Base-by-base conservation (phyloP, 2,329 filamentous ascomycete genomes). In the Sporothrix brunneoviolacea region DNA sequence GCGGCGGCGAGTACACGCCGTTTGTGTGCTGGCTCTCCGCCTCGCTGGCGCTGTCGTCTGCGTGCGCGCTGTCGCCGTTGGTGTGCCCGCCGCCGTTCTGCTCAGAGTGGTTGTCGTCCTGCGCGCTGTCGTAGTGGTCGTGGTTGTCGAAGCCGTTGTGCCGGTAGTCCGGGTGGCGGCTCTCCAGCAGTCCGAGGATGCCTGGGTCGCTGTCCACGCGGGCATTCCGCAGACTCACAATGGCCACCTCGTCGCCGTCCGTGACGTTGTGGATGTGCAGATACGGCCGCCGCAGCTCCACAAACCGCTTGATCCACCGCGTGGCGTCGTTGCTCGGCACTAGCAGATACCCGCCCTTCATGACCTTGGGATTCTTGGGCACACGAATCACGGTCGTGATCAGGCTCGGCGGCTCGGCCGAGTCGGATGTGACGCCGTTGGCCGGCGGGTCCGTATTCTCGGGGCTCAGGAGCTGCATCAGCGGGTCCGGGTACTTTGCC, bases 191-290 rank as follows among this genome's bases (percentile, higher is more conserved):
- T 9, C 84, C 82, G 16, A 91, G 80, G 37, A 97, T 86, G 56
- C 94, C 87, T 0, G 93, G 93, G 55, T 91, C 86, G 60, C 91
- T 88, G 64, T 98, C 93, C 10, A 98, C 84, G n/a, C 91, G 80
- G 8, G 88, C 86, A 62, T 95, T 94, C 32, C 85, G 82, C 49
- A 98, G 74, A 63, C 91, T 94, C 59, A 97, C 88, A 9, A 93
- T 84, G 48, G 85, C 88, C 40, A 96, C 78, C 67, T 96, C 91
- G 59, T 97, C 93, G 16, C 91, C 91, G 36, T 94, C 87, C 0
- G 84, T 82, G 0, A 86, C 83, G 21, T 82, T 86, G 68, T 97
- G 88, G 32, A 98, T 80, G 66, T 97, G 90, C 48, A 98, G 75
- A 64, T 97, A 98, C 0, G 93, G 93, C 47, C 86, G 79, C 28